Evolutionary conservation across 257 asterid species (phyloP), one percentile per base, ranked within the genome.

Genomic region (Solanum ahanhuiri): DNA sequence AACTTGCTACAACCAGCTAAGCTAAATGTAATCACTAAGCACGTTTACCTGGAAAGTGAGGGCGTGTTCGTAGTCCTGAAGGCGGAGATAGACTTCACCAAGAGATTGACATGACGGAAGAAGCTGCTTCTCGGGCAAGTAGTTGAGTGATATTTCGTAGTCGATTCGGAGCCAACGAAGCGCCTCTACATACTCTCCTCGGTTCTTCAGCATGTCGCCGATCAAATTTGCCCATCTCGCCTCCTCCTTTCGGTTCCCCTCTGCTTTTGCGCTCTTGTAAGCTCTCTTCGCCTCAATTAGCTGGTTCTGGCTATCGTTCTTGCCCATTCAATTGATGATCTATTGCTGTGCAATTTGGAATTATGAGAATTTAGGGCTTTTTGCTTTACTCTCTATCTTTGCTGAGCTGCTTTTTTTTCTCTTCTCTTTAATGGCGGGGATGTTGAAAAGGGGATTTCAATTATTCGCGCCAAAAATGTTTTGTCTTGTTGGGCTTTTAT

Each of bases 71-170:
- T 88, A 93, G 9, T 88, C 72, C 22, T 89, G 87, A 39, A 96
- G 96, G 37, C 98, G 99, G 79, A 96, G 92, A 90, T 93, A 86
- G 83, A 96, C 87, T 91, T 96, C 99, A 12, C 99, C 99, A 28
- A 96, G 95, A 33, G 98, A 94, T 92, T 96, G 98, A 88, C 99
- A 96, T 35, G 99, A 93, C 85, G 99, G 95, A 57, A 95, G 95
- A 45, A 93, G 89, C 70, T 96, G 98, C 87, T 93, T 93, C 69
- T 89, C 91, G 23, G 95, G 90, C 91, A 96, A 88, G 89, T 87
- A 85, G 85, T 87, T 89, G 17, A 82, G 41, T 1, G 98, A 94
- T n/a, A 96, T 84, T 0, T 95, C 98, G 79, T 96, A 94, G 87
- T 96, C 99, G 69, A 88, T 90, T 18, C 98, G 96, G 48, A 96